Evolutionary conservation across 2,329 filamentous ascomycete species (phyloP).

Genomic region (Alternaria sp.): DNA sequence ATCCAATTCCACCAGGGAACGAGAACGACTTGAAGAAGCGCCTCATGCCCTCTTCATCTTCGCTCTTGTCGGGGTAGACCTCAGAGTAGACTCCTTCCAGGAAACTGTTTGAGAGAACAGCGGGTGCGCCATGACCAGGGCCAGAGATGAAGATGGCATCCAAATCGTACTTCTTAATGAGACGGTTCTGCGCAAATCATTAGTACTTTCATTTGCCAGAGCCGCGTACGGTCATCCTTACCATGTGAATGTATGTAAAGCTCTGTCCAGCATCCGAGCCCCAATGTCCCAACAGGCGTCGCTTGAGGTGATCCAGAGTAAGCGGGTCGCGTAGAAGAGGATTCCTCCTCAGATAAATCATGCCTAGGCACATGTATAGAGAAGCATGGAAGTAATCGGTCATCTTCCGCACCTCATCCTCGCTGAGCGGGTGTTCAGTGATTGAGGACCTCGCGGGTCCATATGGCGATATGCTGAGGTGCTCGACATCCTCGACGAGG

Average conservation of each 20-base stretch:
- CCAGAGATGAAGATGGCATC: slow-evolving; percentile 76
- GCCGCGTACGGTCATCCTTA: background rate
- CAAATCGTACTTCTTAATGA: slow-evolving; percentile 81
- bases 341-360: slow-evolving; percentile 80
- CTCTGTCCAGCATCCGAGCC: slow-evolving; percentile 81
- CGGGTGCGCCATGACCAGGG: slow-evolving; percentile 78
- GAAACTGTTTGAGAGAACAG: slow-evolving; percentile 76
- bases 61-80: slow-evolving; percentile 75
- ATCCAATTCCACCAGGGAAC: slow-evolving; percentile 79
- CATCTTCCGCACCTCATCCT: slow-evolving; percentile 71
- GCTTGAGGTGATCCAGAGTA: slow-evolving; percentile 73
- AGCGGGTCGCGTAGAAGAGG: slow-evolving; percentile 74
- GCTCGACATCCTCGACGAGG: slow-evolving; percentile 35
- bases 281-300: slow-evolving; percentile 77
- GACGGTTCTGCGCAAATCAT: slow-evolving; percentile 59
- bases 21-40: slow-evolving; percentile 85
- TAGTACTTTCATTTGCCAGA: background rate
- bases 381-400: slow-evolving; percentile 77
- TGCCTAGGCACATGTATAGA: slow-evolving; percentile 76
- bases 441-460: slow-evolving; percentile 71
- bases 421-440: slow-evolving; percentile 64
- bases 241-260: slow-evolving; percentile 81
- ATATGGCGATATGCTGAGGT: slow-evolving; percentile 62
- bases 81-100: slow-evolving; percentile 80
- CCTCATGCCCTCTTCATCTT: slow-evolving; percentile 71